Percentiles rank a stretch among this genome's conserved stretches.
Evolutionary conservation across 2,329 filamentous ascomycete genomes (phyloP).

Genomic region (Chrysosporium keratinophilum): DNA sequence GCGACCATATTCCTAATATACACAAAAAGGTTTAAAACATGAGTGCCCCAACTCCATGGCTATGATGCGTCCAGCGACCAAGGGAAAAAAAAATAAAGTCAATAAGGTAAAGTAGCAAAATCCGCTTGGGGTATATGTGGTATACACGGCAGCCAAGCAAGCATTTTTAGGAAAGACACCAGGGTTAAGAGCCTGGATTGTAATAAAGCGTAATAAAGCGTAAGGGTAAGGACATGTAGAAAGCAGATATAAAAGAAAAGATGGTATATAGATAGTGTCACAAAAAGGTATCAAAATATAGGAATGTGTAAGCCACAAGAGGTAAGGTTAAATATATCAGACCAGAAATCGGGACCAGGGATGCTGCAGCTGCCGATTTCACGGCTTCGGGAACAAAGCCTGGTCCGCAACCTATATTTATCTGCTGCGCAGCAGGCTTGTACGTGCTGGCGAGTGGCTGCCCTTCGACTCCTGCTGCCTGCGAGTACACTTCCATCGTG

Average conservation of each 20-base stretch:
- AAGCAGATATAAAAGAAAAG: background rate
- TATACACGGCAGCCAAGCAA: background rate
- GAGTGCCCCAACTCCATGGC: slow-evolving; percentile 1
- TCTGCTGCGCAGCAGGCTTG: slow-evolving; percentile 55
- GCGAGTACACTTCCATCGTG: slow-evolving; percentile 72
- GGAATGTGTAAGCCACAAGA: background rate
- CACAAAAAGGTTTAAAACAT: background rate
- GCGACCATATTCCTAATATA: background rate
- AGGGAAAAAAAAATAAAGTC: background rate
- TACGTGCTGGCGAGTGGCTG: slow-evolving; percentile 63
- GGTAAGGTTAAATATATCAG: background rate
- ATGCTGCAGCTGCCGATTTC: background rate
- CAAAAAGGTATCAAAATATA: background rate
- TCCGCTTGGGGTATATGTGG: background rate
- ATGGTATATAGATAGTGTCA: background rate
- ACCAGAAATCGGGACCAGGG: background rate
- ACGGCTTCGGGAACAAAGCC: slow-evolving; percentile 36
- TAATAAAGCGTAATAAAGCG: background rate
- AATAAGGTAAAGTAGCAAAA: background rate
- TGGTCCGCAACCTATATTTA: slow-evolving; percentile 56
- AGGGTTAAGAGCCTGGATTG: background rate
- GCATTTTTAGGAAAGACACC: no score
- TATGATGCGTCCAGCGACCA: background rate
- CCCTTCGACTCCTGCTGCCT: slow-evolving; percentile 54
- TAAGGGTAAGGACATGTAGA: background rate